These are phyloP conservation scores for Borealophlyctis nickersoniae DNA, from an alignment of 192 early-diverging fungal genomes.

Conservation along the genomic window DNA sequence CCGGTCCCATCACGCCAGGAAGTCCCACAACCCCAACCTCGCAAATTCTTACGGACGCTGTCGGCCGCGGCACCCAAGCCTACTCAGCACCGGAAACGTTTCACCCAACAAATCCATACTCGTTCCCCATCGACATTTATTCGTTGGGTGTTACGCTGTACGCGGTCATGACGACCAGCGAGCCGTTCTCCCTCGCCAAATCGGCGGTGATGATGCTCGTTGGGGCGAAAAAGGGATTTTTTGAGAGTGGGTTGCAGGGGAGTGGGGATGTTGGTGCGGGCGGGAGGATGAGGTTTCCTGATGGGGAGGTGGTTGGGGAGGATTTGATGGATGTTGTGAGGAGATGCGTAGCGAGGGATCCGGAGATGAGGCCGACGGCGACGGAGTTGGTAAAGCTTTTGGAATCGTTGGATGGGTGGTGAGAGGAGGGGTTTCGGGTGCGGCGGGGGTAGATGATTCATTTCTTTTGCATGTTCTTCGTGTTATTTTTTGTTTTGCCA, in stretches of 20 bases:
- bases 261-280: conserved; percentile 19
- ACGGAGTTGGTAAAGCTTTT: conserved; percentile 20
- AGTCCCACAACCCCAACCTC: conserved; percentile 17
- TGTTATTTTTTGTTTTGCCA: too few species aligned
- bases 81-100: conserved; percentile 51
- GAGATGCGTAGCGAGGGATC: conserved; percentile 30
- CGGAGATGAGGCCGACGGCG: conserved; percentile 28
- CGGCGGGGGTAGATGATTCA: too few species aligned
- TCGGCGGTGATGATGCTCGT: conserved; percentile 39
- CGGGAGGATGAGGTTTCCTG: conserved; percentile 29
- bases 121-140: conserved; percentile 50
- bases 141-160: conserved; percentile 47
- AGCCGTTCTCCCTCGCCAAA: conserved; percentile 38
- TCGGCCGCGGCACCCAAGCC: conserved; percentile 46
- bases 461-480: too few species aligned
- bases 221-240: conserved; percentile 45
- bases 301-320: conserved; percentile 31
- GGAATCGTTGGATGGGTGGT: conserved; percentile 7
- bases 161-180: conserved; percentile 33
- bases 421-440: too few species aligned
- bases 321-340: conserved; percentile 29
- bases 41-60: conserved; percentile 36
- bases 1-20: conserved; percentile 18
- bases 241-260: conserved; percentile 43
- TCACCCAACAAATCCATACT: conserved; percentile 33